A percentile compares a stretch with the other conserved stretches of the same genome.
Conservation (phyloP, 2,329 filamentous ascomycete genomes). For the Sporothrix globosa region DNA sequence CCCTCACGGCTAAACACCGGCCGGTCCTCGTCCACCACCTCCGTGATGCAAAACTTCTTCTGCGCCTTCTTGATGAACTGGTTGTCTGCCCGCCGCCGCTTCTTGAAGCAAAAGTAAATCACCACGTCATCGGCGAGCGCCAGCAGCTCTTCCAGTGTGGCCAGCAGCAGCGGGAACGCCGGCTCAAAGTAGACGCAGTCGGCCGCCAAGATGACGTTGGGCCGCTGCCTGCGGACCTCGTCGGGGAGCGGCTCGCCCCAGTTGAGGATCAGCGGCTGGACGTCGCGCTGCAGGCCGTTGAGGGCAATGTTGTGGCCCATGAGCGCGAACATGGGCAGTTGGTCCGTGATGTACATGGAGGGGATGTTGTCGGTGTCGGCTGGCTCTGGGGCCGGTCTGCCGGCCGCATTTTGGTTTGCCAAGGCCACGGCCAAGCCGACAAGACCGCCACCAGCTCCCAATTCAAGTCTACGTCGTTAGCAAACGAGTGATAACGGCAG, state of each 20-base stretch:
- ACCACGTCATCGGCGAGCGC: conserved; percentile 60
- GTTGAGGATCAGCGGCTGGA: conserved; percentile 73
- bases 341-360: conserved; percentile 82
- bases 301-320: conserved; percentile 87
- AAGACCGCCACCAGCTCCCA: conserved; percentile 89
- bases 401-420: conserved; percentile 48
- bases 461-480: conserved; percentile 67
- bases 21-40: conserved; percentile 64
- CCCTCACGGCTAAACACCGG: conserved; percentile 60
- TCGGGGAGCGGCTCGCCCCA: conserved; percentile 69
- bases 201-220: conserved; percentile 85
- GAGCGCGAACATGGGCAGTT: conserved; percentile 78
- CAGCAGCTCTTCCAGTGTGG: conserved; percentile 75
- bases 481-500: too few species aligned
- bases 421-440: conserved; percentile 69
- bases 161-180: conserved; percentile 82
- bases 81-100: conserved; percentile 77
- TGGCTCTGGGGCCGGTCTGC: not conserved
- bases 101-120: conserved; percentile 91
- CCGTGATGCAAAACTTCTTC: conserved; percentile 66
- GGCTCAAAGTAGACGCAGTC: conserved; percentile 98
- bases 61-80: conserved; percentile 72
- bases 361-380: conserved; percentile 39
- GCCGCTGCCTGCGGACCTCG: conserved; percentile 59
- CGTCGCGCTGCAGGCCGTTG: conserved; percentile 68